phyloP scores from a whole-genome alignment of 1,284 basidiomycete genomes.

The Naganishia liquefaciens region DNA sequence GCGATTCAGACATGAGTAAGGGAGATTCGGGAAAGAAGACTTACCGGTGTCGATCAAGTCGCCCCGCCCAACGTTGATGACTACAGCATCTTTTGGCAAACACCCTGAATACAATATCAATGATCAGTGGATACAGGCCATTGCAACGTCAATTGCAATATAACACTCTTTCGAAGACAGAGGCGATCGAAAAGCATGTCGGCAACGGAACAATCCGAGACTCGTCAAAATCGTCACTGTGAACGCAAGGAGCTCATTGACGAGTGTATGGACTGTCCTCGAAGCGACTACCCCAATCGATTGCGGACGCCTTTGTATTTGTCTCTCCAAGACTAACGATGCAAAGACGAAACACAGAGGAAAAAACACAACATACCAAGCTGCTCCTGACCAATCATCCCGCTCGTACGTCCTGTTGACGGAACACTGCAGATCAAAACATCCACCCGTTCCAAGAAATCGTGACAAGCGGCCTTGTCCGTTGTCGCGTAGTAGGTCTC shows the following conservation, averaged over 20 bases:
- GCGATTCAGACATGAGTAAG: not conserved
- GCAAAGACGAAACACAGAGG: not conserved
- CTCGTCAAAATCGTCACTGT: no score
- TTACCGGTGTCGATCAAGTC: slow-evolving; percentile 40
- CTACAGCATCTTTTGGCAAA: slow-evolving; percentile 45
- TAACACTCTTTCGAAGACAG: not conserved
- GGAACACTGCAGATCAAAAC: slow-evolving; percentile 50
- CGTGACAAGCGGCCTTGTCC: slow-evolving; percentile 43
- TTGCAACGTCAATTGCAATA: not conserved
- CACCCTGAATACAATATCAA: not conserved
- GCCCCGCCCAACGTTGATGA: slow-evolving; percentile 54
- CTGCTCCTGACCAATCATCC: slow-evolving; percentile 42
- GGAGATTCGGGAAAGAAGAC: not conserved
- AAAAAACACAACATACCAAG: slow-evolving; percentile 40
- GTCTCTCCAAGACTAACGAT: not conserved
- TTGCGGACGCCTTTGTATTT: no score
- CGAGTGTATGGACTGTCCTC: no score
- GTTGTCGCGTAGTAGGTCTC: slow-evolving; percentile 45
- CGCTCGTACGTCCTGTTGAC: slow-evolving; percentile 44
- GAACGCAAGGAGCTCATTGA: no score
- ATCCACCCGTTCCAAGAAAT: slow-evolving; percentile 44
- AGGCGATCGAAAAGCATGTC: no score
- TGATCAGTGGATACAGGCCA: no score
- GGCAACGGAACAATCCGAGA: no score
- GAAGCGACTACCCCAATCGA: no score